These are phyloP conservation scores for Tuber borchii DNA, from an alignment of 495 filamentous ascomycete genomes.

Conservation along the genomic window DNA sequence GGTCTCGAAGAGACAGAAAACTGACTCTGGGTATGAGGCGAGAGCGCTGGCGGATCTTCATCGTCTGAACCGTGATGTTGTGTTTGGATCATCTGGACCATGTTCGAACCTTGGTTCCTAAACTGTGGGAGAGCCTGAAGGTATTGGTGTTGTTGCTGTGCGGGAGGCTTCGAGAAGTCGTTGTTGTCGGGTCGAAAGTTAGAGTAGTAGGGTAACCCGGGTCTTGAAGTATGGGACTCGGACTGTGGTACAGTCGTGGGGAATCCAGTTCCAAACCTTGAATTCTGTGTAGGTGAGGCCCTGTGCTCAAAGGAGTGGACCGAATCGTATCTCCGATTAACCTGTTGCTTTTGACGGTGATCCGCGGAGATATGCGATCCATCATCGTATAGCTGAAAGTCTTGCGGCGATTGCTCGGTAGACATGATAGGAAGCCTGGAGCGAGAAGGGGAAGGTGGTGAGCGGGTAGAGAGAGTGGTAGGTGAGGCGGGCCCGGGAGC, in stretches of 20 bases:
- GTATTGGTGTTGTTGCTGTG: slow-evolving; percentile 29
- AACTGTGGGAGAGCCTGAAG: slow-evolving; percentile 27
- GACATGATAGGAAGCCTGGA: slow-evolving; percentile 35
- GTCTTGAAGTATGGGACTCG: slow-evolving; percentile 23
- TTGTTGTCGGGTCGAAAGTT: background rate
- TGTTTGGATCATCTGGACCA: slow-evolving; percentile 6
- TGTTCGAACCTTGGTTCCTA: slow-evolving; percentile 13
- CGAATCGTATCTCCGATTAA: slow-evolving; percentile 25
- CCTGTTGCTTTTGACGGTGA: slow-evolving; percentile 12
- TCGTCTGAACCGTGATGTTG: slow-evolving; percentile 26
- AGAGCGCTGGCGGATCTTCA: slow-evolving; percentile 39
- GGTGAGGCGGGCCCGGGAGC: slow-evolving; percentile 37
- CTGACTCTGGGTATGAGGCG: slow-evolving; percentile 26
- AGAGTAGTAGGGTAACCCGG: slow-evolving; percentile 26
- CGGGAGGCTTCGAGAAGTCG: background rate
- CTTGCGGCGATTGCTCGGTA: slow-evolving; percentile 24
- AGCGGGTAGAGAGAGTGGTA: slow-evolving; percentile 35
- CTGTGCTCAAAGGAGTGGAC: slow-evolving; percentile 13
- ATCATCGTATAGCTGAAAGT: slow-evolving; percentile 37
- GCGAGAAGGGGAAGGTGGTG: slow-evolving; percentile 38
- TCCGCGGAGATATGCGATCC: slow-evolving; percentile 18
- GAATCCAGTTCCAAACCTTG: slow-evolving; percentile 21
- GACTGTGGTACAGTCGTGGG: slow-evolving; percentile 13
- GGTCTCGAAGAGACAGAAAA: slow-evolving; percentile 34
- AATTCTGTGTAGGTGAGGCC: slow-evolving; percentile 19